Evolutionary conservation across 2,329 filamentous ascomycete species (phyloP).

Genomic region (Fusarium sp.): DNA sequence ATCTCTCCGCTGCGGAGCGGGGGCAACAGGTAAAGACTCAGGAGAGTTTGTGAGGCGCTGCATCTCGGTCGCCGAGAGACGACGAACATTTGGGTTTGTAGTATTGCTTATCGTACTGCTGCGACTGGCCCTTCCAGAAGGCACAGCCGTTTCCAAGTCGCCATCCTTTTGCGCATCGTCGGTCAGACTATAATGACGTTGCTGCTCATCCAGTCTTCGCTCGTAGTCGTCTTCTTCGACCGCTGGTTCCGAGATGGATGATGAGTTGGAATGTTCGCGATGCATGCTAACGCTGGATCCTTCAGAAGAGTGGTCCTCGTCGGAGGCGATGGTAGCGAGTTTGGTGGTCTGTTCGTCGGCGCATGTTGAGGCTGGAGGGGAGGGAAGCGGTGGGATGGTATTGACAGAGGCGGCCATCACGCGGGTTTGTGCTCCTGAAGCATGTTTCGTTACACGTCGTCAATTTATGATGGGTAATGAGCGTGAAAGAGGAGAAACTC

Average conservation of each 20-base stretch:
- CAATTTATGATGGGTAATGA: not conserved
- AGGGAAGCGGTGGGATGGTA: constrained; percentile 37
- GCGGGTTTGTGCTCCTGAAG: constrained; percentile 37
- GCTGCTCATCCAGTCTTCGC: not conserved
- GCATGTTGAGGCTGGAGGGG: constrained; percentile 29
- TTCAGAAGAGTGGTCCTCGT: constrained; percentile 49
- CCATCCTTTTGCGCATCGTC: constrained; percentile 10
- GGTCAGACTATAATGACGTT: not conserved
- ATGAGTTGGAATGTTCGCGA: constrained; percentile 43
- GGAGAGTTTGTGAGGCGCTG: constrained; percentile 67
- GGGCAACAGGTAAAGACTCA: constrained; percentile 67
- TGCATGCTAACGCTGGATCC: constrained; percentile 42
- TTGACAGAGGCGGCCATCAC: constrained; percentile 45
- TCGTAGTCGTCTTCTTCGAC: constrained; percentile 39
- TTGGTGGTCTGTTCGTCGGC: not conserved
- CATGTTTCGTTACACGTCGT: constrained; percentile 17
- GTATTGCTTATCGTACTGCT: constrained; percentile 49
- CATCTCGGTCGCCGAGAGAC: constrained; percentile 68
- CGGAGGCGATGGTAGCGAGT: constrained; percentile 32
- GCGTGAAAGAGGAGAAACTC: no score
- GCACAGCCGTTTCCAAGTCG: constrained; percentile 19
- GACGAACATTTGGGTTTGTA: constrained; percentile 58
- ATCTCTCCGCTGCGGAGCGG: constrained; percentile 54
- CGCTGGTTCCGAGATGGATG: constrained; percentile 48
- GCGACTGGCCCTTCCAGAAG: constrained; percentile 42